A percentile compares a stretch with the other conserved stretches of the same genome.
Evolutionary conservation across 2,329 filamentous ascomycete species (phyloP).

Genomic region (Pseudofabraea citricarpa): DNA sequence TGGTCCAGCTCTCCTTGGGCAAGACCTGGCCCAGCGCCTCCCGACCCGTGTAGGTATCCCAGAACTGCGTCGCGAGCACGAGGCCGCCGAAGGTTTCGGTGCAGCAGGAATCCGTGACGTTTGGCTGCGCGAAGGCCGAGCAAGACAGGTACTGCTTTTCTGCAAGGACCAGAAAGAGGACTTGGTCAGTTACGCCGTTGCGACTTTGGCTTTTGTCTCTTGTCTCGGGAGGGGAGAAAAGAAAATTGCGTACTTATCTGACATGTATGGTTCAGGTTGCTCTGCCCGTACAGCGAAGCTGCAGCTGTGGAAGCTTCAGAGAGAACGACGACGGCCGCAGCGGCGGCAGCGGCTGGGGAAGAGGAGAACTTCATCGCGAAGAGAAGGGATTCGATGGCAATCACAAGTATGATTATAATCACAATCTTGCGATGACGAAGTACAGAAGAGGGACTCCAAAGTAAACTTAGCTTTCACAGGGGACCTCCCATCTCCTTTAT

Average conservation of each 20-base stretch:
- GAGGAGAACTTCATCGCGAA: slow-evolving; percentile 2
- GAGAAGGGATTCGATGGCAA: no score
- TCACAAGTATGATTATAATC: no score
- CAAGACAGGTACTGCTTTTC: slow-evolving; percentile 39
- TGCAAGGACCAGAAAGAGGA: no score
- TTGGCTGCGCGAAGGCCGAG: slow-evolving; percentile 37
- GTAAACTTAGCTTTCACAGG: not conserved
- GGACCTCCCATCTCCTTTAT: not conserved
- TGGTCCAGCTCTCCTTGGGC: slow-evolving; percentile 50
- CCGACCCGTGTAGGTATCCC: slow-evolving; percentile 58
- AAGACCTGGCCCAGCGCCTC: slow-evolving; percentile 53
- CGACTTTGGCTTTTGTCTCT: no score
- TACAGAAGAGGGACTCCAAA: not conserved
- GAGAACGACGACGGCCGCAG: not conserved
- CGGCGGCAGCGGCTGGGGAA: no score
- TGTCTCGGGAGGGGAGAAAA: not conserved
- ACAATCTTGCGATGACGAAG: not conserved
- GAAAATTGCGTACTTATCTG: not conserved
- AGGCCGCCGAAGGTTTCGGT: slow-evolving; percentile 61
- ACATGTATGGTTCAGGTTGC: slow-evolving; percentile 1
- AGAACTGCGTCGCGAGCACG: slow-evolving; percentile 58
- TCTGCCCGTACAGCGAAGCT: not conserved
- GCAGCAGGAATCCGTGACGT: slow-evolving; percentile 55
- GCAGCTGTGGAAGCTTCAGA: not conserved
- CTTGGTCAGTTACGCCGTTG: no score